Conservation (phyloP, 371 early-diverging fungal genomes). For the Mucor irregularis region DNA sequence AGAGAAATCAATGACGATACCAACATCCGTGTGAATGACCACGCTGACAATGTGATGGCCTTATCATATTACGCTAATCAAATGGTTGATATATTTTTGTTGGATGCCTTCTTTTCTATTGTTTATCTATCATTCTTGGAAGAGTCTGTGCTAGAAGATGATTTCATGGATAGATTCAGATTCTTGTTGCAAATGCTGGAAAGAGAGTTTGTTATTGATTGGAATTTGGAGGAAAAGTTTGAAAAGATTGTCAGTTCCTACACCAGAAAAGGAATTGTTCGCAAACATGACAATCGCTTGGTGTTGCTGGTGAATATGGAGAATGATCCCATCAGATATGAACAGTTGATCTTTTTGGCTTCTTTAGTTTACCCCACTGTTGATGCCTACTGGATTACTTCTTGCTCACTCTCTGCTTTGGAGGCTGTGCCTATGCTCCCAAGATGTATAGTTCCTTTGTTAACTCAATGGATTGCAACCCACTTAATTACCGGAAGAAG, state of each 20-base stretch:
- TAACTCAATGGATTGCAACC: conserved; percentile 54
- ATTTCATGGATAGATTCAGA: conserved; percentile 49
- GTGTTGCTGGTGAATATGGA: conserved; percentile 35
- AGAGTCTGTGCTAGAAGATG: conserved; percentile 35
- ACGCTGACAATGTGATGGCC: conserved; percentile 54
- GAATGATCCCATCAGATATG: conserved; percentile 35
- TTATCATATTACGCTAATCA: conserved; percentile 54
- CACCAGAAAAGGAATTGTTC: conserved; percentile 28
- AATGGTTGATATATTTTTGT: conserved; percentile 39
- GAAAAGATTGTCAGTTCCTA: conserved; percentile 22
- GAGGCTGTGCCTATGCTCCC: conserved; percentile 52
- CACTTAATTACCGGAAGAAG: conserved; percentile 49
- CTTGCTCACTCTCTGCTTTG: conserved; percentile 51
- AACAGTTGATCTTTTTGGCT: conserved; percentile 46
- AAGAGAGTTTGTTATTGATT: conserved; percentile 43
- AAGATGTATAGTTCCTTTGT: conserved; percentile 42
- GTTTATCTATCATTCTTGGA: conserved; percentile 48
- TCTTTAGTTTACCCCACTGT: conserved; percentile 50
- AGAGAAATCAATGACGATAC: conserved; percentile 50
- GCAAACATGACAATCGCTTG: conserved; percentile 18
- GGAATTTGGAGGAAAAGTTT: conserved; percentile 47
- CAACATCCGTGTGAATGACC: conserved; percentile 50
- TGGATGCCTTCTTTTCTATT: conserved; percentile 49
- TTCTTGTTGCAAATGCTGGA: conserved; percentile 50
- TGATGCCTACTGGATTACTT: conserved; percentile 54